Base-by-base conservation (phyloP, 1,139 yeast genomes). In the Blastobotrys apis region DNA sequence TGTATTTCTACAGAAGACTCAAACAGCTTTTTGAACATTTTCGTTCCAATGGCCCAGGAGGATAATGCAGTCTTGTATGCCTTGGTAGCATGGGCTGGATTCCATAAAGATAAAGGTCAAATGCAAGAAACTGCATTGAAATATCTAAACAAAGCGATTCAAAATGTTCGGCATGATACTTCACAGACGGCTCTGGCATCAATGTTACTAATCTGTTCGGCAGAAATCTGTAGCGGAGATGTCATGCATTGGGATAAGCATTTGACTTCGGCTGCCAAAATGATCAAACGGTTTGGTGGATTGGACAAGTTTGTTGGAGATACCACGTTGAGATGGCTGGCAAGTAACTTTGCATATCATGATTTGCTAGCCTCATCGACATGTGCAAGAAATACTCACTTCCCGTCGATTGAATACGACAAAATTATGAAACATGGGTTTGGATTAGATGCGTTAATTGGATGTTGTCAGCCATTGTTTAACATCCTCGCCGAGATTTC, bases 301-400 rank as follows among this genome's bases (percentile, higher is more conserved):
- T 43, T 57, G 35, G 59, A 57, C 42, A 64, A 55, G 40, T 73
- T 77, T 52, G 73, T 73, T 47, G 69, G 68, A 39, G 77, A 77
- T 59, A 78, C 76, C 51, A 79, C 76, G 48, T 78, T 78, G 50
- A 79, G 81, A 50, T 85, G 92, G 84, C 68, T 85, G 45, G 78
- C 83, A 21, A 77, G 87, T n/a, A 84, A 81, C 61, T 85, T 82
- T 64, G 87, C 88, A 1, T 85, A 84, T 58, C 94, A 85, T 60
- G 94, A 84, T 58, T 73, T 85, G 33, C 68, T 83, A 51, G 80
- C 92, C 1, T 74, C 81, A 43, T 76, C 84, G 12, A 71, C 63
- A 5, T 53, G 57, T 5, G 46, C 52, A n/a, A 50, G 63, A n/a
- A 72, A 29, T 36, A 55, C 66, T 0, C 59, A 64, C 23, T 62